These are phyloP conservation scores for Neoascochyta sp. DNA, from an alignment of 2,329 filamentous ascomycete genomes.

Conservation along the genomic window DNA sequence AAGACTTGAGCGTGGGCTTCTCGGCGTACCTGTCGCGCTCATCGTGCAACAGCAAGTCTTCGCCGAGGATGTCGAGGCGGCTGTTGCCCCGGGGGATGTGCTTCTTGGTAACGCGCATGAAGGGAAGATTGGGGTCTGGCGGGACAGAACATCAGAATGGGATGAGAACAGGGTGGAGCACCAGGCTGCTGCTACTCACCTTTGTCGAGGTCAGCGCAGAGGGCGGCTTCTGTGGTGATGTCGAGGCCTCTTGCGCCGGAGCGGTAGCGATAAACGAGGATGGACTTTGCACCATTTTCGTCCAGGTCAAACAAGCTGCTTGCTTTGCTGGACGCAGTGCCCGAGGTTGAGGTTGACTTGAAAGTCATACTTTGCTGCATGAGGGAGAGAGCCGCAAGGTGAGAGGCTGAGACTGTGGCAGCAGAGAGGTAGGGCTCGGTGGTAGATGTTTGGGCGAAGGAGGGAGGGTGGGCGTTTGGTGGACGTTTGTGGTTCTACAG, in stretches of 20 bases:
- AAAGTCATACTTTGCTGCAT: constrained; percentile 38
- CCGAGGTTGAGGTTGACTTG: constrained; percentile 44
- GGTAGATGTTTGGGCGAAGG: too few relatives aligned
- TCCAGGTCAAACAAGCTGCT: constrained; percentile 45
- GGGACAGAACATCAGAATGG: constrained; percentile 16
- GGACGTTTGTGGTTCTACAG: constrained; percentile 19
- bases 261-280: constrained; percentile 47
- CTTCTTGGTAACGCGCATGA: constrained; percentile 46
- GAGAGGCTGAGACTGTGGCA: constrained; percentile 27
- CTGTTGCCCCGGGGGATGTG: constrained; percentile 46
- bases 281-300: constrained; percentile 41
- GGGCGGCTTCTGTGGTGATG: constrained; percentile 44
- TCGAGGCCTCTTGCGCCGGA: constrained; percentile 39
- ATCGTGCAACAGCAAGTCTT: constrained; percentile 41
- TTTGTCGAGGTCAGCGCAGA: constrained; percentile 40
- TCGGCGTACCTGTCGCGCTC: constrained; percentile 40
- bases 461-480: constrained; percentile 5
- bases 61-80: constrained; percentile 45
- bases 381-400: constrained; percentile 11
- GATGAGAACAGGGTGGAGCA: constrained; percentile 1
- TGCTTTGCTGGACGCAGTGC: constrained; percentile 33
- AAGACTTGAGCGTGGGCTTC: constrained; percentile 46
- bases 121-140: constrained; percentile 39
- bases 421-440: constrained; percentile 17
- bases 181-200: constrained; percentile 27